Evolutionary conservation across 2,329 filamentous ascomycete genomes (phyloP).

Genomic region (Fusarium virguliforme): DNA sequence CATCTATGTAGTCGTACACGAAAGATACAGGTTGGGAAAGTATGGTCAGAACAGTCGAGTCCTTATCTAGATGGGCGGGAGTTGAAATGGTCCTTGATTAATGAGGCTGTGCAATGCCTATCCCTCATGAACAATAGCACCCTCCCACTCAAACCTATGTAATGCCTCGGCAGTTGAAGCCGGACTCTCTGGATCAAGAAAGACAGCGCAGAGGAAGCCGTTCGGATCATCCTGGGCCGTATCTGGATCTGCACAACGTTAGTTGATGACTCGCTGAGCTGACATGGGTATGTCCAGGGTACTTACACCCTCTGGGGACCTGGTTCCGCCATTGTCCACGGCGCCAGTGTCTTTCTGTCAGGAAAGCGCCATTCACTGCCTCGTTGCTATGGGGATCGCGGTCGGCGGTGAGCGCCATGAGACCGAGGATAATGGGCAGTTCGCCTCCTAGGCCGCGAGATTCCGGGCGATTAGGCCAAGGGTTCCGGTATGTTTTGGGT

Average conservation of each 20-base stretch:
- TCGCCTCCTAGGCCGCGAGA: not conserved
- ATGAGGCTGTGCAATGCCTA: not conserved
- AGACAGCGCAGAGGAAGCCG: not conserved
- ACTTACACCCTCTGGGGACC: not conserved
- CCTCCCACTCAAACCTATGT: not conserved
- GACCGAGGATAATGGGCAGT: not conserved
- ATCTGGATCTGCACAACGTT: not conserved
- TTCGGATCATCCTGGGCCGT: not conserved
- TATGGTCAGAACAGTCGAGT: too few relatives aligned
- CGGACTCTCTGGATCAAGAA: not conserved
- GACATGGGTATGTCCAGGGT: too few relatives aligned
- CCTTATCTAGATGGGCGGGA: not conserved
- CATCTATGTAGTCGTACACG: too few relatives aligned
- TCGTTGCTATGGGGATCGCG: accelerated
- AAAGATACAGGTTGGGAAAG: too few relatives aligned
- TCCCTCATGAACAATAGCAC: not conserved
- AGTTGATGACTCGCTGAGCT: not conserved
- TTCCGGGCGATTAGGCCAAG: accelerated
- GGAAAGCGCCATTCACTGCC: not conserved
- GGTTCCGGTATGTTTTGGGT: not conserved
- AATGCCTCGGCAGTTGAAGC: not conserved
- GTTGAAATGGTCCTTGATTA: not conserved
- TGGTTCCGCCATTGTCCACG: not conserved
- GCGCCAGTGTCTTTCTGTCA: not conserved
- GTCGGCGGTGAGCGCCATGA: not conserved